These are phyloP conservation scores for Nemania sp. DNA, from an alignment of 2,329 filamentous ascomycete species.

Conservation along the genomic window DNA sequence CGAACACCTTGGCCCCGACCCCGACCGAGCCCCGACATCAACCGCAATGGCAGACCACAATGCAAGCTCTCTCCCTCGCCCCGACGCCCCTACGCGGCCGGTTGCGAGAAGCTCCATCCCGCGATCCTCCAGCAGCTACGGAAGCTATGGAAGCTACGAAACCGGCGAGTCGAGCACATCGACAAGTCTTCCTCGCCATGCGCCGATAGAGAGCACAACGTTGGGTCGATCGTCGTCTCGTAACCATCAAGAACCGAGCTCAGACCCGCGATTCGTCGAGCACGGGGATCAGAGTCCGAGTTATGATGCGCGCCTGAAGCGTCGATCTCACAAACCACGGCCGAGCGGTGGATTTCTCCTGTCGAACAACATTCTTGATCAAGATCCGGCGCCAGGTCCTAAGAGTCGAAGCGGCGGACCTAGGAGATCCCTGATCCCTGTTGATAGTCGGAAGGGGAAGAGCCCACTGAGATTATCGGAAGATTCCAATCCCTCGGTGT, in stretches of 20 bases:
- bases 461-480: conserved; percentile 29
- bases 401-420: conserved; percentile 40
- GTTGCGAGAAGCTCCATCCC: conserved; percentile 36
- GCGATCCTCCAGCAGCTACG: conserved; percentile 41
- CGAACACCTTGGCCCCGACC: conserved; percentile 19
- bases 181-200: conserved; percentile 37
- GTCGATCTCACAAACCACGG: conserved; percentile 48
- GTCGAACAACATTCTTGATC: conserved; percentile 47
- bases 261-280: conserved; percentile 25
- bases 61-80: conserved; percentile 35
- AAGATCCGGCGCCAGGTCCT: conserved; percentile 23
- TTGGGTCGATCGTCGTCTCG: conserved; percentile 29
- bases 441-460: conserved; percentile 38
- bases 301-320: conserved; percentile 33
- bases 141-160: conserved; percentile 47
- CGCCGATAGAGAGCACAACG: conserved; percentile 25
- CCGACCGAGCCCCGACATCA: conserved; percentile 28
- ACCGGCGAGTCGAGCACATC: conserved; percentile 50
- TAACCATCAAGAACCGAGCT: conserved; percentile 22
- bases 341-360: conserved; percentile 58
- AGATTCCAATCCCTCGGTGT: conserved; percentile 9
- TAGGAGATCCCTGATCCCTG: conserved; percentile 38
- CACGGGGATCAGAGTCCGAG: conserved; percentile 25
- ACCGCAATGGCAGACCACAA: conserved; percentile 42
- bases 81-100: conserved; percentile 27